phyloP scores from a whole-genome alignment of 2,329 filamentous ascomycete genomes.

The Diaporthe longicolla region DNA sequence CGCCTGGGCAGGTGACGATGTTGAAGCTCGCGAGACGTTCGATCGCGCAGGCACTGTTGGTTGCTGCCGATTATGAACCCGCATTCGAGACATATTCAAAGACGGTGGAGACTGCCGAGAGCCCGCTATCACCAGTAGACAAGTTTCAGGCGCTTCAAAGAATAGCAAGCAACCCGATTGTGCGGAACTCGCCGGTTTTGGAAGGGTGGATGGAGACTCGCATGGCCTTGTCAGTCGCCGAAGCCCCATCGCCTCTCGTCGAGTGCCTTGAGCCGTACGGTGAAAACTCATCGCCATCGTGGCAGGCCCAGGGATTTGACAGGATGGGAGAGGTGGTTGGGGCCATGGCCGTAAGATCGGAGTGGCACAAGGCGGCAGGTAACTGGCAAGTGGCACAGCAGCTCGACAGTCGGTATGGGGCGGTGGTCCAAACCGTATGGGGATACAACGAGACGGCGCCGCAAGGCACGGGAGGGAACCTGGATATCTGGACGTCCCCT shows the following conservation, averaged over 20 bases:
- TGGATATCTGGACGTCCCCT: background rate
- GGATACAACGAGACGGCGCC: constrained; percentile 8
- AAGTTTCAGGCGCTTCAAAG: background rate
- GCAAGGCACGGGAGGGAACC: background rate
- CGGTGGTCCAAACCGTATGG: constrained; percentile 10
- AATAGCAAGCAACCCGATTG: background rate
- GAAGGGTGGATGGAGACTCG: constrained; percentile 33
- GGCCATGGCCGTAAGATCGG: background rate
- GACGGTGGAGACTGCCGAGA: constrained; percentile 18
- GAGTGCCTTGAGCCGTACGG: background rate
- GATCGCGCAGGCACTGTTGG: constrained; percentile 20
- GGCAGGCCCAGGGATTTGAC: background rate
- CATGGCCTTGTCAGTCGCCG: constrained; percentile 11
- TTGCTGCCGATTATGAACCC: background rate
- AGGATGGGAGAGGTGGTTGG: background rate
- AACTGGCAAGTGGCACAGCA: constrained; percentile 31
- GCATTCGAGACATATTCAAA: constrained; percentile 27
- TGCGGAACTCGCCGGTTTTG: background rate
- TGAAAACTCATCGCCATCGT: background rate
- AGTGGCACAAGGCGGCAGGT: constrained; percentile 18
- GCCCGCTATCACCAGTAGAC: background rate
- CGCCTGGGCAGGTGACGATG: background rate
- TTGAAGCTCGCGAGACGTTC: constrained; percentile 27
- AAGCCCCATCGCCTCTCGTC: background rate
- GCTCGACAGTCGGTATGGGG: background rate